A percentile compares a stretch with the other conserved stretches of the same genome.
Evolutionary conservation across 2,329 filamentous ascomycete species (phyloP).

Genomic region (Diaporthe destruens): DNA sequence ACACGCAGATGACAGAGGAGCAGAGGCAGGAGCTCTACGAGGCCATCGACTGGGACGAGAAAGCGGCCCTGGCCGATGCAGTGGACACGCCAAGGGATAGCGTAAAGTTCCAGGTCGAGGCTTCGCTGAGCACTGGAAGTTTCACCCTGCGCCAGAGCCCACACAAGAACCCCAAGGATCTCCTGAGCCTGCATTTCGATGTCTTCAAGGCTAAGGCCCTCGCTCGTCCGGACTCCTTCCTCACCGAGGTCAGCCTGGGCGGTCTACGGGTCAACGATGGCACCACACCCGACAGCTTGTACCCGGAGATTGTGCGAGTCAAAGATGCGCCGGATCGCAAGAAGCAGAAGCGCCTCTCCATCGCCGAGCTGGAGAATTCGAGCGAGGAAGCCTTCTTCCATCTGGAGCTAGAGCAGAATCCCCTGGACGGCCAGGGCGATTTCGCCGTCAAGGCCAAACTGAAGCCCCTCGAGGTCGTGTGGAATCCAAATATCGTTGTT

Average conservation of each 20-base stretch:
- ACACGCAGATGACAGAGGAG: conserved; percentile 91
- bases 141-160: conserved; percentile 92
- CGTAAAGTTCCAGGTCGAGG: conserved; percentile 91
- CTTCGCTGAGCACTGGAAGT: conserved; percentile 93
- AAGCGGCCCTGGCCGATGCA: conserved; percentile 86
- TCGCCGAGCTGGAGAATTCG: conserved; percentile 64
- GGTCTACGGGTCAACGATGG: conserved; percentile 96
- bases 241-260: conserved; percentile 90
- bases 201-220: conserved; percentile 91
- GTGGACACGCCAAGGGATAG: conserved; percentile 92
- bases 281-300: conserved; percentile 90
- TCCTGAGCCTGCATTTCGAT: conserved; percentile 93
- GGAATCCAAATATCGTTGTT: conserved; percentile 94
- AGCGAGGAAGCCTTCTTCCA: conserved; percentile 86
- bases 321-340: conserved; percentile 80
- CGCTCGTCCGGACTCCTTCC: conserved; percentile 89
- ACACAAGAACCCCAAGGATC: conserved; percentile 81
- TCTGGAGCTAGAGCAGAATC: conserved; percentile 93
- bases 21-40: conserved; percentile 97
- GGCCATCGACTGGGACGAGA: conserved; percentile 98
- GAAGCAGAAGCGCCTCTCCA: conserved; percentile 62
- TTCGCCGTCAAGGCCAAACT: conserved; percentile 90
- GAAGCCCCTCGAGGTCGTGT: conserved; percentile 96
- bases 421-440: conserved; percentile 91
- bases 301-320: conserved; percentile 94